Percentiles rank a stretch among this genome's conserved stretches.
These are phyloP conservation scores for Hemileccinum rubropunctum DNA, from an alignment of 768 basidiomycete species.

Conservation along the genomic window DNA sequence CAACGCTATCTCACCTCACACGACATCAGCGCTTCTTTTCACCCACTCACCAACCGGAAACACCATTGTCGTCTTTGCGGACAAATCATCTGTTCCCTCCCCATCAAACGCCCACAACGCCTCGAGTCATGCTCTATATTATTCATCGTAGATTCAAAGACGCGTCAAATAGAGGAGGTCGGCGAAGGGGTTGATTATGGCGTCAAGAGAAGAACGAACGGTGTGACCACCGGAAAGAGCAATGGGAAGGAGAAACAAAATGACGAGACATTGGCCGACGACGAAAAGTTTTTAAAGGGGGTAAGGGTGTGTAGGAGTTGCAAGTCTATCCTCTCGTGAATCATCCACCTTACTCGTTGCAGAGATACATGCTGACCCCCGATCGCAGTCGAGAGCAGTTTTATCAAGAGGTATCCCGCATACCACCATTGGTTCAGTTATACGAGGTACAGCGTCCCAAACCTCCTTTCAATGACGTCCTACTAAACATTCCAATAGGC, in stretches of 20 bases:
- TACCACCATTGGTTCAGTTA: slow-evolving; percentile 63
- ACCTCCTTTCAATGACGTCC: not conserved
- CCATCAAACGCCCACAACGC: slow-evolving; percentile 69
- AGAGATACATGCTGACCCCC: not conserved
- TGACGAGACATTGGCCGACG: slow-evolving; percentile 46
- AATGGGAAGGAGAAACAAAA: slow-evolving; percentile 35
- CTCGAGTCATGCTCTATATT: slow-evolving; percentile 70
- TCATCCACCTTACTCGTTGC: slow-evolving; percentile 16
- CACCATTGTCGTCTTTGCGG: slow-evolving; percentile 97
- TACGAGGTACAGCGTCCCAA: slow-evolving; percentile 55
- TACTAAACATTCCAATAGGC: slow-evolving; percentile 38
- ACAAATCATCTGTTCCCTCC: slow-evolving; percentile 85
- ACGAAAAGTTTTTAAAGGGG: slow-evolving; percentile 85
- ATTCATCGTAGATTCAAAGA: slow-evolving; percentile 81
- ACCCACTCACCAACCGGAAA: slow-evolving; percentile 88
- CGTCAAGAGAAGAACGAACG: slow-evolving; percentile 49
- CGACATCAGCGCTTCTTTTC: slow-evolving; percentile 63
- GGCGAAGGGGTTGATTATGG: slow-evolving; percentile 81
- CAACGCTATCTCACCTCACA: slow-evolving; percentile 5
- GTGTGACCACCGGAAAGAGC: slow-evolving; percentile 1
- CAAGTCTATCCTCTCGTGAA: slow-evolving; percentile 75
- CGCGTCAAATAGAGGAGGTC: slow-evolving; percentile 80
- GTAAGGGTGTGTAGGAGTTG: slow-evolving; percentile 87
- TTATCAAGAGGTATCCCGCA: slow-evolving; percentile 54
- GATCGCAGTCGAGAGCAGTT: slow-evolving; percentile 72